Evolutionary conservation across 2,329 filamentous ascomycete genomes (phyloP), one percentile per base, ranked within the genome.

Genomic region (Lomentospora prolificans): DNA sequence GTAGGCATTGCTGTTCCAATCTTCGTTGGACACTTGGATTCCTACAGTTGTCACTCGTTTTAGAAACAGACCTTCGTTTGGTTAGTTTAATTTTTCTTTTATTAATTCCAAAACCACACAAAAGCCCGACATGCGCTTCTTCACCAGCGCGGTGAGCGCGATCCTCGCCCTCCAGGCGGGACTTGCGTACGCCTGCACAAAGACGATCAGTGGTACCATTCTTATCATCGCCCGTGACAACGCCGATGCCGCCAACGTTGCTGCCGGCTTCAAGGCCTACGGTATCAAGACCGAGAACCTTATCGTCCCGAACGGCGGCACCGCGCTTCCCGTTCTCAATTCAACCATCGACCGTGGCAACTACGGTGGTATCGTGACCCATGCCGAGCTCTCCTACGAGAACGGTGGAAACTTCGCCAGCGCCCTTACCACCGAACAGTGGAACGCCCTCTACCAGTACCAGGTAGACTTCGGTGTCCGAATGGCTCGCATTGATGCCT

Each of bases 401-500:
- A 70, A 71, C 4, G 53, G 48, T 7, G 60, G 62, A 12, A 68
- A 66, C 25, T 82, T 71, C 67, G 67, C 70, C 56, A 81, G 76
- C 62, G 79, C 78, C 31, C 64, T 85, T 57, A 82, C 78, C 8
- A 63, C 71, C 4, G 73, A 71, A 44, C 81, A 85, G 69, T 82
- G 77, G 78, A 70, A 75, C 28, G 63, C 72, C 51, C 64, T 85
- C 2, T 81, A 79, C 60, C 70, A 72, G 51, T 85, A 85, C 61
- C 81, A 85, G 65, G 70, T 71, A 2, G 67, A 67, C 25, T 85
- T 82, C 60, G 77, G 79, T 19, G 77, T 81, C 10, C 74, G 81
- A 27, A 80, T 84, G 78, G 79, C 84, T 28, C 77, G 81, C 51
- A 67, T 81, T 19, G 79, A 83, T 62, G 78, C 77, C 4, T 82